A percentile compares a stretch with the other conserved stretches of the same genome.
phyloP scores from a whole-genome alignment of 2,329 filamentous ascomycete genomes.

The Trichothecium roseum region DNA sequence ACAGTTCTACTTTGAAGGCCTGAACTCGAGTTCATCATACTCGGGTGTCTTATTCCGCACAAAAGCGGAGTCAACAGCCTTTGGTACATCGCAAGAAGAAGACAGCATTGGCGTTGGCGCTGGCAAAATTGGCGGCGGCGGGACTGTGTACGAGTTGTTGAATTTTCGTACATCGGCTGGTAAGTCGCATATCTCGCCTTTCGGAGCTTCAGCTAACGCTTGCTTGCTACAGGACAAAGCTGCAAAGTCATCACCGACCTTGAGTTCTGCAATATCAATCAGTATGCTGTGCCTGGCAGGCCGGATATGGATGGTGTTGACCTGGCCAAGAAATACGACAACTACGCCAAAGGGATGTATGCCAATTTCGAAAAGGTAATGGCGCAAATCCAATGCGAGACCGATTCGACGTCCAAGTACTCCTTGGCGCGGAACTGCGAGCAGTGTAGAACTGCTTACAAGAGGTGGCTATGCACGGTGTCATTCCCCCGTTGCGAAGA shows the following conservation, averaged over 20 bases:
- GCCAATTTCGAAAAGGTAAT: slow-evolving; percentile 72
- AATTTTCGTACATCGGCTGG: slow-evolving; percentile 70
- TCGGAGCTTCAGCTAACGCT: background rate
- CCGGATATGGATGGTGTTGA: slow-evolving; percentile 49
- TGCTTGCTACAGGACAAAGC: slow-evolving; percentile 48
- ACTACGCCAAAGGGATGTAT: slow-evolving; percentile 59
- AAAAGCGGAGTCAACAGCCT: slow-evolving; percentile 17
- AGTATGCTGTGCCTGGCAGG: slow-evolving; percentile 86
- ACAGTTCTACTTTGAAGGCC: slow-evolving; percentile 72
- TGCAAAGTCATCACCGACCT: slow-evolving; percentile 82
- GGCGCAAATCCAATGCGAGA: slow-evolving; percentile 77
- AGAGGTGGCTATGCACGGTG: slow-evolving; percentile 89
- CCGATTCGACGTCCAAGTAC: slow-evolving; percentile 61
- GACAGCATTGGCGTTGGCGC: background rate
- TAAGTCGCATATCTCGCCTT: slow-evolving; percentile 27
- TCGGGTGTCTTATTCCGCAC: slow-evolving; percentile 57
- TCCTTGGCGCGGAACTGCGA: slow-evolving; percentile 68
- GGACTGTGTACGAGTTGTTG: slow-evolving; percentile 27
- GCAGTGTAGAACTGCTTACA: slow-evolving; percentile 75
- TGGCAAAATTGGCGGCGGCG: background rate
- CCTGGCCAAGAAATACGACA: slow-evolving; percentile 68
- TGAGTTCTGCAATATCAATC: slow-evolving; percentile 78
- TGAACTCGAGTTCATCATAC: slow-evolving; percentile 65
- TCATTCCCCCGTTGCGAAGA: slow-evolving; percentile 88
- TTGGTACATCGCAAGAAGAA: background rate